Evolutionary conservation across 768 basidiomycete genomes (phyloP), one percentile per base, ranked within the genome.

Genomic region (Thelephora aurantiotincta): DNA sequence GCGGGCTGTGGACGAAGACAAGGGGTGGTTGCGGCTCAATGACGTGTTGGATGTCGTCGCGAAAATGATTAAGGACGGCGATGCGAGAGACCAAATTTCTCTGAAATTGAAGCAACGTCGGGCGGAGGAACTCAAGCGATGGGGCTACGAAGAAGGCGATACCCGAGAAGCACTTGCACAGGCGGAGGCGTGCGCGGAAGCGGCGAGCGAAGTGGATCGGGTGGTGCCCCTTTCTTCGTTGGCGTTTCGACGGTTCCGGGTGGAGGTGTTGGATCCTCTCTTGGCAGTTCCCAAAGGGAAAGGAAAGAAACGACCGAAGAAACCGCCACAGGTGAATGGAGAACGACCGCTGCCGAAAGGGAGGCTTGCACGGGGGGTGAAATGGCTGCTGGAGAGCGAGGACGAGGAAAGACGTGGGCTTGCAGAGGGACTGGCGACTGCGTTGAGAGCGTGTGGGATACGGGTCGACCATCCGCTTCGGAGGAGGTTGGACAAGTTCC

Each of bases 1-100:
- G 58, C 78, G 82, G 22, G 80, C 79, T 41, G 68, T 81, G 13
- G 83, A 87, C 60, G 82, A 87, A 61, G 84, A 84, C 62, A 74
- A 69, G 52, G 83, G 84, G 36, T 87, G 84, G 84, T 68, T 86
- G 36, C 73, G 78, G 26, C 64, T 85, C 37, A 68, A 67, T 45
- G 82, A 85, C 57, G 70, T 81, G 13, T 61, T 84, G 51, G 73
- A 79, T 56, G 72, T 73, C 20, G 72, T 78, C 46, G 72, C 75
- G 44, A 74, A 71, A 54, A 68, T 69, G 18, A 65, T 74, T 42
- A 57, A 62, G 34, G 70, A 75, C 46, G 65, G 63, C 35, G 75
- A 74, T 54, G 70, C 73, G n/a, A 73, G 75, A 22, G 78, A 78
- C 57, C 72, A 74, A 55, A 69, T 85, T 41, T 66, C 78, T 35